Evolutionary conservation across 208 protist species (phyloP).

Genomic region (Acanthamoeba triangularis): DNA sequence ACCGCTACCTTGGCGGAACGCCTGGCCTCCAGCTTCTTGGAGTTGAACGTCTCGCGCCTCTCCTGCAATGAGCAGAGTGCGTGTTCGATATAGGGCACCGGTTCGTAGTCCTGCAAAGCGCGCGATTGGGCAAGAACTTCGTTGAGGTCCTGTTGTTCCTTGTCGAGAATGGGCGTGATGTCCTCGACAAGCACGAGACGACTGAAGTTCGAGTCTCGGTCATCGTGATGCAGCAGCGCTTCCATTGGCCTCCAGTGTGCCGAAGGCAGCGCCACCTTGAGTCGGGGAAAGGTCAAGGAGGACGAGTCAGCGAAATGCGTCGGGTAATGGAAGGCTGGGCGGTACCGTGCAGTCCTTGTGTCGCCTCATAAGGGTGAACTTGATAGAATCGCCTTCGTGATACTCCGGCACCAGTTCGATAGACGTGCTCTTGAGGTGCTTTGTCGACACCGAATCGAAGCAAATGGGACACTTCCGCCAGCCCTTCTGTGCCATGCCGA

Average conservation of each 20-base stretch:
- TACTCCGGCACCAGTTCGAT: slow-evolving; percentile 18
- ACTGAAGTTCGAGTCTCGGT: slow-evolving; percentile 18
- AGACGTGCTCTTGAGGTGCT: slow-evolving; percentile 40
- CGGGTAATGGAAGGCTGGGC: not conserved
- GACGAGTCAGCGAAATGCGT: not conserved
- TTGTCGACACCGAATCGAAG: slow-evolving; percentile 66
- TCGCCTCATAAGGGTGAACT: slow-evolving; percentile 61
- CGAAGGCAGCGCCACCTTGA: slow-evolving; percentile 39
- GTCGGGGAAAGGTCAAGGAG: not conserved
- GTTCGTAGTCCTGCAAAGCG: slow-evolving; percentile 18
- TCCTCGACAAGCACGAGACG: slow-evolving; percentile 36
- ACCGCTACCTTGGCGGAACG: not conserved
- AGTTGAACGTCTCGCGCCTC: not conserved
- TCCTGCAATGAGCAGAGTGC: not conserved
- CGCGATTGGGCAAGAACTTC: not conserved
- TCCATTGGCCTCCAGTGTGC: not conserved
- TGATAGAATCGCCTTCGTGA: slow-evolving; percentile 42
- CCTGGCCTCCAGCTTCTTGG: not conserved
- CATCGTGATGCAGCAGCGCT: slow-evolving; percentile 24
- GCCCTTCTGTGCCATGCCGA: slow-evolving; percentile 39
- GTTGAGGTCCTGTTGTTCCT: slow-evolving; percentile 40
- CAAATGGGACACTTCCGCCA: slow-evolving; percentile 74
- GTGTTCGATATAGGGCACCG: slow-evolving; percentile 1
- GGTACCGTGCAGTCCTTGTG: slow-evolving; percentile 67
- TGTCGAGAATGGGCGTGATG: slow-evolving; percentile 54